These are phyloP conservation scores for Theobroma cacao DNA, from an alignment of 345 rosid genomes.

Conservation along the genomic window DNA sequence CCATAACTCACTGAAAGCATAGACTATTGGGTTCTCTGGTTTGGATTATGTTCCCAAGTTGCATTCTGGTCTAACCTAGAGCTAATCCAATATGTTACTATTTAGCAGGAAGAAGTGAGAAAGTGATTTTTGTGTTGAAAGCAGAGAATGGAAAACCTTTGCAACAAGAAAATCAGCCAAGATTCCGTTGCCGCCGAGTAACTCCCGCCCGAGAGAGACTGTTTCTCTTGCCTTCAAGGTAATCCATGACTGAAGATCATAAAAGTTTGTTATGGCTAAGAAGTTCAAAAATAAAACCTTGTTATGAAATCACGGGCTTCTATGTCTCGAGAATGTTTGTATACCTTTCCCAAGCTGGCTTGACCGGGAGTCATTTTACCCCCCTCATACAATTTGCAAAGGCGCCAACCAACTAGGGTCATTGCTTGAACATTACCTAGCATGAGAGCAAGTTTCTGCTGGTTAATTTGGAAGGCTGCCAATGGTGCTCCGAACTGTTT, in stretches of 20 bases:
- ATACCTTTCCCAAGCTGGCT: constrained; percentile 98
- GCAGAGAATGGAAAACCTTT: constrained; percentile 47
- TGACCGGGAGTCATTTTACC: constrained; percentile 93
- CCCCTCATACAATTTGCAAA: constrained; percentile 81
- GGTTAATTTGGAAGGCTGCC: constrained; percentile 78
- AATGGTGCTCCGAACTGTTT: constrained; percentile 97
- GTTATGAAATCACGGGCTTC: not conserved
- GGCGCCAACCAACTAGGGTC: constrained; percentile 93
- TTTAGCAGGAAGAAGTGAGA: not conserved
- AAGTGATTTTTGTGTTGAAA: not conserved
- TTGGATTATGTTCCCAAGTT: not conserved
- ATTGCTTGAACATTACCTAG: constrained; percentile 90
- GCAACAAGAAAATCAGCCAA: constrained; percentile 89
- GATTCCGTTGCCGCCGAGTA: constrained; percentile 96
- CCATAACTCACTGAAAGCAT: not conserved
- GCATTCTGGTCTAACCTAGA: not conserved
- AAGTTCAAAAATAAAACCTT: not conserved
- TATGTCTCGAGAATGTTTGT: constrained; percentile 25
- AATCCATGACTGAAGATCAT: constrained; percentile 72
- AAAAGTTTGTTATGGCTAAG: not conserved
- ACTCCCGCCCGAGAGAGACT: constrained; percentile 72
- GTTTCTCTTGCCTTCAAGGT: constrained; percentile 76
- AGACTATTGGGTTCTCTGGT: not conserved
- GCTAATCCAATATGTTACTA: not conserved
- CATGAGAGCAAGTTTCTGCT: constrained; percentile 88